Percentiles rank a stretch among this genome's conserved stretches.
Conservation (phyloP, 305 asterid species). For the Striga hermonthica region DNA sequence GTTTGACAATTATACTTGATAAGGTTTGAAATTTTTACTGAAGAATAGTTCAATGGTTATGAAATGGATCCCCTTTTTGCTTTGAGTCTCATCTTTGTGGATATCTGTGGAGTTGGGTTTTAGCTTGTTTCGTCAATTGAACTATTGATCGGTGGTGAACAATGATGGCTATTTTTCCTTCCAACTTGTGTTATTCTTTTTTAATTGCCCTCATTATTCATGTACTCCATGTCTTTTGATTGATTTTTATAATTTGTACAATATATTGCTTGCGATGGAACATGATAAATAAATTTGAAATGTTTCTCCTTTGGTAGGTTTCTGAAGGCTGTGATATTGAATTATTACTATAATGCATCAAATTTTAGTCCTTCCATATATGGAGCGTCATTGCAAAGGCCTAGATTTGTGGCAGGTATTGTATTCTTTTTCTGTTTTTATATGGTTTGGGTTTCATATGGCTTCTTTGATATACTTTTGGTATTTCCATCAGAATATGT, state of each 20-base stretch:
- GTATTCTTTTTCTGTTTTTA: not conserved
- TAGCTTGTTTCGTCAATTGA: not conserved
- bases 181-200: too few species aligned
- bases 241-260: not conserved
- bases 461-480: not conserved
- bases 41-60: not conserved
- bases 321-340: constrained; percentile 50
- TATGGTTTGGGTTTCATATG: not conserved
- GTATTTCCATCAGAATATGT: not conserved
- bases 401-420: constrained; percentile 80
- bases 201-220: not conserved
- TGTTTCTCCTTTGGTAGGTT: constrained; percentile 40
- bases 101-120: not conserved
- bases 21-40: not conserved
- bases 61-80: not conserved
- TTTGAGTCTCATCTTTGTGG: not conserved
- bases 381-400: constrained; percentile 75
- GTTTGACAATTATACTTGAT: too few species aligned
- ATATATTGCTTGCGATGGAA: constrained; percentile 8
- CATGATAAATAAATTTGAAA: not conserved
- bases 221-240: not conserved
- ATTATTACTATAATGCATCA: constrained; percentile 50
- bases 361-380: constrained; percentile 56
- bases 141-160: not conserved
- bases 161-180: not conserved